A percentile compares a stretch with the other conserved stretches of the same genome.
Conservation (phyloP, 2,329 filamentous ascomycete genomes). For the Alternaria longipes region DNA sequence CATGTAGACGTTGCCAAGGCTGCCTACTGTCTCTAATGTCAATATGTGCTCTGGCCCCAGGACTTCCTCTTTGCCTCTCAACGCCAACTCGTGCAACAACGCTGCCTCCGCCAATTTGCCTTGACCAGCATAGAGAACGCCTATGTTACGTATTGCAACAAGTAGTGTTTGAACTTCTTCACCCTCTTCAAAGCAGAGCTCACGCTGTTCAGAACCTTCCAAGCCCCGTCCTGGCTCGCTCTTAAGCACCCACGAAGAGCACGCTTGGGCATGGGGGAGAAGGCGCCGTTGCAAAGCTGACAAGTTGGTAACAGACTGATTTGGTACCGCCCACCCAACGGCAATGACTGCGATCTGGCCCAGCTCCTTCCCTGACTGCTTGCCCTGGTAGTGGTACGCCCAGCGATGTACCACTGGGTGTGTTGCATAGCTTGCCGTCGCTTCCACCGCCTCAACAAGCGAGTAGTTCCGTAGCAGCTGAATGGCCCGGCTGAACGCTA, state of each 20-base stretch:
- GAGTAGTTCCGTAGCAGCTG: constrained; percentile 38
- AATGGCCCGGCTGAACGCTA: constrained; percentile 29
- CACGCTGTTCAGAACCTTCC: too few species aligned
- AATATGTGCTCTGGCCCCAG: too few species aligned
- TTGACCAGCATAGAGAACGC: constrained; percentile 18
- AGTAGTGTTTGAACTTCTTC: constrained; percentile 19
- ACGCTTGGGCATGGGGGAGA: constrained; percentile 25
- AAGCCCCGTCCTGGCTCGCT: constrained; percentile 3
- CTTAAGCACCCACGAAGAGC: constrained; percentile 12
- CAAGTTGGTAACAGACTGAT: background rate
- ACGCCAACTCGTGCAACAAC: constrained; percentile 10
- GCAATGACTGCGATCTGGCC: constrained; percentile 18
- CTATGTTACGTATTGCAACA: constrained; percentile 20
- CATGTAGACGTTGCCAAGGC: constrained; percentile 29
- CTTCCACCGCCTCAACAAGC: constrained; percentile 28
- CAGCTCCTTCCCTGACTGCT: constrained; percentile 21
- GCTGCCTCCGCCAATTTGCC: constrained; percentile 29
- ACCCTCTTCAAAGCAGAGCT: background rate
- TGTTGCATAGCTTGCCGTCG: constrained; percentile 23
- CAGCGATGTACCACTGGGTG: constrained; percentile 31
- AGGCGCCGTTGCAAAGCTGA: constrained; percentile 28
- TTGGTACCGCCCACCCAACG: constrained; percentile 24
- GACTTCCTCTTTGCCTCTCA: constrained; percentile 29
- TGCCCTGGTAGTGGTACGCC: constrained; percentile 24
- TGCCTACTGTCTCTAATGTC: constrained; percentile 23